phyloP scores from a whole-genome alignment of 116 monocot genomes.

The Cymodocea nodosa region DNA sequence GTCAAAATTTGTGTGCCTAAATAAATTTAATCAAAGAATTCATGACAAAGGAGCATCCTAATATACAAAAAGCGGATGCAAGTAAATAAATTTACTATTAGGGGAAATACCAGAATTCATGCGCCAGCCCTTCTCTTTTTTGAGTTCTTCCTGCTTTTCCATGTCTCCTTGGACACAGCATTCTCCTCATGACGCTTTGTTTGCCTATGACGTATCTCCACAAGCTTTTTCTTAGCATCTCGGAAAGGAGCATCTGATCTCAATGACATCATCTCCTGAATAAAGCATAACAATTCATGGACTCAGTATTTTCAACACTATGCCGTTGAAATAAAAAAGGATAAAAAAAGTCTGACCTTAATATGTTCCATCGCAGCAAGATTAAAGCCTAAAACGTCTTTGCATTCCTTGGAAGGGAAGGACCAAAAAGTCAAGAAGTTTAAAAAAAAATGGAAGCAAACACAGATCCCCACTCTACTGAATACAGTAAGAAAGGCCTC shows the following conservation, averaged over 20 bases:
- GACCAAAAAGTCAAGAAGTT: not conserved
- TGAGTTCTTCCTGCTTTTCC: constrained; percentile 34
- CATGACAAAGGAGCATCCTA: too few species aligned
- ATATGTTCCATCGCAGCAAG: constrained; percentile 85
- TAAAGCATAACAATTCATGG: not conserved
- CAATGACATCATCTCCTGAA: constrained; percentile 66
- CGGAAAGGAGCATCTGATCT: constrained; percentile 85
- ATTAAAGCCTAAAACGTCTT: constrained; percentile 62
- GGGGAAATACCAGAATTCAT: not conserved
- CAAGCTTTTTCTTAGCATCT: constrained; percentile 65
- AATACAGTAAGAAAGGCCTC: too few species aligned
- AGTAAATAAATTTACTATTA: too few species aligned
- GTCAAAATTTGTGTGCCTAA: too few species aligned
- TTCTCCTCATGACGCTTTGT: constrained; percentile 29
- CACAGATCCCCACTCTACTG: too few species aligned
- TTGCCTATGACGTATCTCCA: constrained; percentile 55
- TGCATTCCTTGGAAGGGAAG: constrained; percentile 44
- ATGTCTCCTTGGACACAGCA: constrained; percentile 16
- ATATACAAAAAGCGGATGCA: too few species aligned
- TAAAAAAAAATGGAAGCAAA: too few species aligned
- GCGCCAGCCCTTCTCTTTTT: constrained; percentile 6
- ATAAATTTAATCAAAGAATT: too few species aligned
- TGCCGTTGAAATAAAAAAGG: not conserved
- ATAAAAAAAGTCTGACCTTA: constrained; percentile 30
- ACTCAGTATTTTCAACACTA: not conserved